These are phyloP conservation scores for Brasenia schreberi DNA, from an alignment of 164 flowering plant species.

Conservation along the genomic window DNA sequence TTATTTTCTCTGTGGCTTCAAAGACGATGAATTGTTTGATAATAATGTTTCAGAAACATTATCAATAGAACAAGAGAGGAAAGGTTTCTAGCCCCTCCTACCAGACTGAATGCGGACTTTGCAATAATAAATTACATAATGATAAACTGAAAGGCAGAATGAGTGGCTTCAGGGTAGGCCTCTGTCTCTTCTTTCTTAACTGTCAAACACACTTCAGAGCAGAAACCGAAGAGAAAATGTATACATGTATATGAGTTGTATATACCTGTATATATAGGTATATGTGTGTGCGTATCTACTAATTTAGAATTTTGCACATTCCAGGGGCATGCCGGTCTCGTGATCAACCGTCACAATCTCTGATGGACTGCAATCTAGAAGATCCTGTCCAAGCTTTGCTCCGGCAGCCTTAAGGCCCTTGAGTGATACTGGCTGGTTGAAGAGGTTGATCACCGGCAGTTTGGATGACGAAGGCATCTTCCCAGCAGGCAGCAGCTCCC, in stretches of 20 bases:
- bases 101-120: background rate
- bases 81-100: background rate
- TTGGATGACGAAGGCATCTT: constrained; percentile 82
- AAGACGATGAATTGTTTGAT: background rate
- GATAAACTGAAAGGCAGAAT: background rate
- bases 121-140: background rate
- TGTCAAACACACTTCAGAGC: background rate
- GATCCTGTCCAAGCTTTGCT: constrained; percentile 80
- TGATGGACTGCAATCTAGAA: constrained; percentile 44
- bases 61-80: background rate
- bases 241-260: background rate
- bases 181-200: background rate
- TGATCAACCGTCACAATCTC: constrained; percentile 66
- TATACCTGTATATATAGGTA: too few species aligned
- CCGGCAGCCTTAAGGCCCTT: constrained; percentile 89
- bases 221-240: background rate
- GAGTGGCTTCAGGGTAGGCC: background rate
- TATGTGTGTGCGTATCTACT: too few species aligned
- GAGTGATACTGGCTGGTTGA: constrained; percentile 74
- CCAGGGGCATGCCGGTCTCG: constrained; percentile 59
- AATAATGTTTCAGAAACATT: background rate
- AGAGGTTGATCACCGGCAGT: constrained; percentile 74
- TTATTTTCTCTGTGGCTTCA: background rate
- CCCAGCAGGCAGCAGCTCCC: constrained; percentile 40
- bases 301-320: constrained; percentile 51